Conservation (phyloP, 805 yeast species). For the Zygotorulaspora florentina region DNA sequence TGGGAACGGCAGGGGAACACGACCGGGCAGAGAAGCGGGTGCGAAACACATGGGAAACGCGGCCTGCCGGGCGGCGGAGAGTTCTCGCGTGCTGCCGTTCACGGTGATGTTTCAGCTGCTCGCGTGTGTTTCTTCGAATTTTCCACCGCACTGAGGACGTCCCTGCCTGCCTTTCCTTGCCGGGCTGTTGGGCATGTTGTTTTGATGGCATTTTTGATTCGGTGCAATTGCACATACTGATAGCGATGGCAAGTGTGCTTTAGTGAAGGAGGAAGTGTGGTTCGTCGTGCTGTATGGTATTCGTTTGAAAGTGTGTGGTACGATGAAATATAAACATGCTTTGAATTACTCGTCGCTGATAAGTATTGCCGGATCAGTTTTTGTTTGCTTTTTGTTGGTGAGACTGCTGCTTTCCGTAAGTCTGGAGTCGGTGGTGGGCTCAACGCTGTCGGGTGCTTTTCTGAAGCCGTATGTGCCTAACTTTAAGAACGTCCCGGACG, state of each 20-base stretch:
- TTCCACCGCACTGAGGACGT: too few species aligned
- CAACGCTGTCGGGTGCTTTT: slow-evolving; percentile 15
- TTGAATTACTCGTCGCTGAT: slow-evolving; percentile 9
- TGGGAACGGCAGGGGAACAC: background rate
- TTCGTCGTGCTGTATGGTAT: background rate
- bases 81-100: background rate
- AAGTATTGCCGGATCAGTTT: slow-evolving; percentile 14
- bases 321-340: slow-evolving; percentile 9
- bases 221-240: background rate
- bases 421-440: background rate
- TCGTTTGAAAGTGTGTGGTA: background rate
- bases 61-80: background rate
- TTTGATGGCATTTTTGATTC: background rate
- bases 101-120: background rate
- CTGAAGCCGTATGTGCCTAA: slow-evolving; percentile 36
- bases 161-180: too few species aligned
- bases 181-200: too few species aligned
- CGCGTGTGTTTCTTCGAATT: background rate
- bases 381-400: slow-evolving; percentile 13
- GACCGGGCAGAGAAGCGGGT: background rate
- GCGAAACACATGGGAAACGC: background rate
- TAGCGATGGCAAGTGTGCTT: background rate
- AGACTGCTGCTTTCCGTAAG: slow-evolving; percentile 9
- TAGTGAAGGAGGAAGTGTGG: slow-evolving; percentile 1
- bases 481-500: slow-evolving; percentile 37